These are phyloP conservation scores for Termitomyces sp. DNA, from an alignment of 768 basidiomycete genomes.

Conservation along the genomic window DNA sequence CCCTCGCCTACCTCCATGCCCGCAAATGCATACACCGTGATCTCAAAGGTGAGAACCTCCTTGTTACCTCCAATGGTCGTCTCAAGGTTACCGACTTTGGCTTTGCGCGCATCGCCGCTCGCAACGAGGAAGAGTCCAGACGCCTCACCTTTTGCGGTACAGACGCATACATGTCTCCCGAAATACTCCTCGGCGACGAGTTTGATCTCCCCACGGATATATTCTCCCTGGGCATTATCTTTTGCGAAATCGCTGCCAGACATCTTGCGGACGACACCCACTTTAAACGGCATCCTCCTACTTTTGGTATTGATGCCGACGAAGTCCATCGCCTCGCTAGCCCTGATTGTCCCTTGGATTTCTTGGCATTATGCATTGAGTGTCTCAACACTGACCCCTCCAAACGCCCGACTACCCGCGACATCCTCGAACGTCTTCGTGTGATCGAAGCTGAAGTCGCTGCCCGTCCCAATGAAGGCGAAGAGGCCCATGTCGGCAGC, in stretches of 20 bases:
- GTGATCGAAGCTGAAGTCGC: conserved; percentile 84
- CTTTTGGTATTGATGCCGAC: conserved; percentile 68
- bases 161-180: conserved; percentile 95
- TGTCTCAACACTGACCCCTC: conserved; percentile 67
- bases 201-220: conserved; percentile 95
- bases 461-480: conserved; percentile 53
- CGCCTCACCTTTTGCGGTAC: conserved; percentile 86
- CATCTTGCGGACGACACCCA: conserved; percentile 78
- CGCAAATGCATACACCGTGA: conserved; percentile 87
- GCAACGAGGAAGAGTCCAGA: conserved; percentile 85
- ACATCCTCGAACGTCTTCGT: conserved; percentile 74
- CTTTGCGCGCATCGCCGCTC: conserved; percentile 90
- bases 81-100: conserved; percentile 99
- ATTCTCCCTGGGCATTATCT: conserved; percentile 89
- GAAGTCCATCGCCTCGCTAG: conserved; percentile 69
- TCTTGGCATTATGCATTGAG: conserved; percentile 72
- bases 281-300: conserved; percentile 74
- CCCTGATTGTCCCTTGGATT: conserved; percentile 71
- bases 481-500: conserved; percentile 78
- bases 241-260: conserved; percentile 86
- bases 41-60: conserved; percentile 94
- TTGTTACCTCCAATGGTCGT: conserved; percentile 91
- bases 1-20: conserved; percentile 96
- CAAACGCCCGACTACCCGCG: conserved; percentile 68
- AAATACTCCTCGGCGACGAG: conserved; percentile 86